Conservation (phyloP, 331 rosid genomes). For the Telfairia occidentalis region DNA sequence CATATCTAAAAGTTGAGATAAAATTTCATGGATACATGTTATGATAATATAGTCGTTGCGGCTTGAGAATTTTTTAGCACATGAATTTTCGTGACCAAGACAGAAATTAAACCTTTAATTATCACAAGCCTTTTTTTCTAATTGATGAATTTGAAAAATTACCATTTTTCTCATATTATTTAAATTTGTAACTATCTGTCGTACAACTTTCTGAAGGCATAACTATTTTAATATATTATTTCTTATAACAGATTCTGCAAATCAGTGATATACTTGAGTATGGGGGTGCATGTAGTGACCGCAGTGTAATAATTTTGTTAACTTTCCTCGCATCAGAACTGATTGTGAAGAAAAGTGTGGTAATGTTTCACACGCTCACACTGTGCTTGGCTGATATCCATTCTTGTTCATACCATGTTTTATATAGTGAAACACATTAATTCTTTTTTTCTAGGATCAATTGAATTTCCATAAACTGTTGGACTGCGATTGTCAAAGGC, state of each 20-base stretch:
- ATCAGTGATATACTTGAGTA: conserved; percentile 78
- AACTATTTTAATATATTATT: background rate
- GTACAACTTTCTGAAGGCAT: background rate
- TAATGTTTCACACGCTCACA: conserved; percentile 23
- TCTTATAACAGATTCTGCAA: conserved; percentile 58
- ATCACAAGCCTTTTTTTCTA: background rate
- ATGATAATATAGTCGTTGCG: background rate
- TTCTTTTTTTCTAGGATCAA: conserved; percentile 38
- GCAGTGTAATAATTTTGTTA: conserved; percentile 75
- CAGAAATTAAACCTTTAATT: background rate
- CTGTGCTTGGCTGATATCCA: background rate
- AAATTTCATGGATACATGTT: background rate
- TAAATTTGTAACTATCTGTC: background rate
- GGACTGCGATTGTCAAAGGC: conserved; percentile 46
- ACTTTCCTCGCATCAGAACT: conserved; percentile 83
- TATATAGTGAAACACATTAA: conserved; percentile 7
- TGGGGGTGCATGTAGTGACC: conserved; percentile 59
- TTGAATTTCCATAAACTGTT: conserved; percentile 79
- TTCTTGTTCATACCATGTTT: background rate
- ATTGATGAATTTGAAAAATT: background rate
- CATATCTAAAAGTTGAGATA: conserved; percentile 7
- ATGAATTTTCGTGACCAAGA: background rate
- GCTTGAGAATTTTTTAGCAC: background rate
- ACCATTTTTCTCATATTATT: background rate
- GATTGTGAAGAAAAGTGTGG: conserved; percentile 76